Evolutionary conservation across 2,329 filamentous ascomycete species (phyloP), one percentile per base, ranked within the genome.

Genomic region (Boeremia lycopersici): DNA sequence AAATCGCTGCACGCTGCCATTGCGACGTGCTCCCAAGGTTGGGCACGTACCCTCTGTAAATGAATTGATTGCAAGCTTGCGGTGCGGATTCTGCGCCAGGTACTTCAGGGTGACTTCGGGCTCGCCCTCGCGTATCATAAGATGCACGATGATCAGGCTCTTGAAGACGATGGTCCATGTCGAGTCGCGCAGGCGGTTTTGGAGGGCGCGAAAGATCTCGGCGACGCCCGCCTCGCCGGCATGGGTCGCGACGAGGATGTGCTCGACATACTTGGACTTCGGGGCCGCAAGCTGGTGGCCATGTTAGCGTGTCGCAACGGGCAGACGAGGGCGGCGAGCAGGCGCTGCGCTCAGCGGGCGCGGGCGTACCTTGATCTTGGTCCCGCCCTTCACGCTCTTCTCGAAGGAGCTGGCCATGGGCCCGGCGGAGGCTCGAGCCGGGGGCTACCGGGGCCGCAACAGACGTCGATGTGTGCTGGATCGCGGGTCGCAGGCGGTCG

Each of bases 151-250:
- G 68, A 98, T 96, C 64, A 99, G 82, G 67, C 91, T 89, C 81
- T 99, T 99, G 87, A 97, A 96, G 62, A 96, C 93, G 53, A 98
- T 92, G n/a, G 95, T 99, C 95, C 95, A 99, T 82, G 95, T 96
- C 64, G 93, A 93, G 75, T 99, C 95, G 73, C 92, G 89, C 63
- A 99, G 78, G 47, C 95, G 87, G 74, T 91, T 86, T 73, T 96
- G 92, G 49, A 99, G 81, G 36, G 92, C 91, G 57, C 95, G 88
- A 76, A 99, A 98, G 71, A 99, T 90, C 79, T 99, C 95, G 56
- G 89, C 93, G 56, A 99, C 91, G 64, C 93, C 95, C 48, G 91
- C 90, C 78, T 99, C 95, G 65, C 93, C 95, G 19, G 92, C 89
- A 78, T 97, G 91, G 33, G 95, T 99, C 60, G 95, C 93, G 64